Conservation (phyloP, 2,329 filamentous ascomycete species). For the Penicillium sp. region DNA sequence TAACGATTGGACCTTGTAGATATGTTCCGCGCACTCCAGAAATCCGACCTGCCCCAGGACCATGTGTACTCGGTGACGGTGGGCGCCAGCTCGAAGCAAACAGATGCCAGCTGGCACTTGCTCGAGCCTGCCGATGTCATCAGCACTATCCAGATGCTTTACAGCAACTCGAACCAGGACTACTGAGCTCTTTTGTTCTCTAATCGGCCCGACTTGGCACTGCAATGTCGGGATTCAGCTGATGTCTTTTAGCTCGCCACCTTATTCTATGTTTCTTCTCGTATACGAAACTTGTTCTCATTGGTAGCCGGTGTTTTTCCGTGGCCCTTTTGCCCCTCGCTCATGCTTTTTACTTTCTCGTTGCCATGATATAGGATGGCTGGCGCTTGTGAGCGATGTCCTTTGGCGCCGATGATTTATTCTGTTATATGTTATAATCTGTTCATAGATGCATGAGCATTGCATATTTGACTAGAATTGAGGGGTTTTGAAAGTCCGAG, state of each 20-base stretch:
- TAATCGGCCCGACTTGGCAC: not conserved
- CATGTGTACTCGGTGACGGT: conserved; percentile 88
- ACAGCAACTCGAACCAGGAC: conserved; percentile 39
- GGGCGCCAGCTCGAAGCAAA: conserved; percentile 86
- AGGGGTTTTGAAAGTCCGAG: not conserved
- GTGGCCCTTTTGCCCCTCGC: not conserved
- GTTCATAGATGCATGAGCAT: conserved; percentile 13
- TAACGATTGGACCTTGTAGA: conserved; percentile 40
- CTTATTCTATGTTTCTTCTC: not conserved
- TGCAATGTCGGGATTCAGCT: not conserved
- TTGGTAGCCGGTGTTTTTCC: not conserved
- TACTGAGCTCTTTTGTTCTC: conserved; percentile 15
- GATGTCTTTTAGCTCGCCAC: not conserved
- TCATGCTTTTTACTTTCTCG: not conserved
- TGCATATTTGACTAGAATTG: conserved; percentile 3
- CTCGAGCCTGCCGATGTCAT: conserved; percentile 86
- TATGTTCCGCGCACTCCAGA: conserved; percentile 74
- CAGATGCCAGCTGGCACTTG: conserved; percentile 82
- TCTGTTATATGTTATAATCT: conserved; percentile 4
- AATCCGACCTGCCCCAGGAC: conserved; percentile 53
- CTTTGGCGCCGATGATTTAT: not conserved
- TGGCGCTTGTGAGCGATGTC: not conserved
- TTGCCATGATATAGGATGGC: not conserved
- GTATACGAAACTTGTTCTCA: conserved; percentile 8
- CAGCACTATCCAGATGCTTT: conserved; percentile 54